phyloP scores from a whole-genome alignment of 2,329 filamentous ascomycete genomes.

The Pseudocercospora fuligena region DNA sequence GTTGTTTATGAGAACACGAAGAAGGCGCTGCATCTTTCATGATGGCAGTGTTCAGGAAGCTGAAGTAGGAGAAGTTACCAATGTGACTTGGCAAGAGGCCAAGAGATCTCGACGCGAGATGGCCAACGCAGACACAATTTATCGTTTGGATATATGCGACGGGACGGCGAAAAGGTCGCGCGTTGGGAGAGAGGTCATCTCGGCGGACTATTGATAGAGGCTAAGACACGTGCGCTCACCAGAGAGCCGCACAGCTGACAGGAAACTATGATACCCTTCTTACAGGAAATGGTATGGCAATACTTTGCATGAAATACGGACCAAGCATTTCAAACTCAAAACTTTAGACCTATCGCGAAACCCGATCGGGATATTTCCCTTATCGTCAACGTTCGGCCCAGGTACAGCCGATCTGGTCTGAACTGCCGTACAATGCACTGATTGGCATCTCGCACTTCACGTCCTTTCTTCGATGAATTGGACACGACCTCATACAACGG shows the following conservation, averaged over 20 bases:
- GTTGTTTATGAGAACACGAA: conserved; percentile 93
- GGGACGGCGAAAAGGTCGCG: neutral
- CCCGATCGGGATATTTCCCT: neutral
- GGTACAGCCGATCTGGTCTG: neutral
- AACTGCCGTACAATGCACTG: too few species aligned
- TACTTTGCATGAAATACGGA: neutral
- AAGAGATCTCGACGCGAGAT: too few species aligned
- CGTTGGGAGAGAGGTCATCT: neutral
- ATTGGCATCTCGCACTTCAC: too few species aligned
- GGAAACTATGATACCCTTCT: conserved; percentile 12
- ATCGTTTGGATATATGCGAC: neutral
- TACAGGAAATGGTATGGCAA: conserved; percentile 1
- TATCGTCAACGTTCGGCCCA: neutral
- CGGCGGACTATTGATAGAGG: neutral
- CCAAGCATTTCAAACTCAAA: neutral
- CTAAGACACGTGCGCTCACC: neutral
- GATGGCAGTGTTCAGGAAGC: neutral
- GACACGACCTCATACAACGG: too few species aligned
- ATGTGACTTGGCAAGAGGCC: neutral
- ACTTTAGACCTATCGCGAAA: neutral
- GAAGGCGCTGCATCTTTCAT: conserved; percentile 58
- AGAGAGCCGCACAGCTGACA: neutral
- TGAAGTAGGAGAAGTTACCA: conserved; percentile 6
- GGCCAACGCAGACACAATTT: too few species aligned
- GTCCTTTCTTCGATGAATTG: too few species aligned